phyloP scores from a whole-genome alignment of 2,329 filamentous ascomycete genomes.

The Samsoniella hepiali region DNA sequence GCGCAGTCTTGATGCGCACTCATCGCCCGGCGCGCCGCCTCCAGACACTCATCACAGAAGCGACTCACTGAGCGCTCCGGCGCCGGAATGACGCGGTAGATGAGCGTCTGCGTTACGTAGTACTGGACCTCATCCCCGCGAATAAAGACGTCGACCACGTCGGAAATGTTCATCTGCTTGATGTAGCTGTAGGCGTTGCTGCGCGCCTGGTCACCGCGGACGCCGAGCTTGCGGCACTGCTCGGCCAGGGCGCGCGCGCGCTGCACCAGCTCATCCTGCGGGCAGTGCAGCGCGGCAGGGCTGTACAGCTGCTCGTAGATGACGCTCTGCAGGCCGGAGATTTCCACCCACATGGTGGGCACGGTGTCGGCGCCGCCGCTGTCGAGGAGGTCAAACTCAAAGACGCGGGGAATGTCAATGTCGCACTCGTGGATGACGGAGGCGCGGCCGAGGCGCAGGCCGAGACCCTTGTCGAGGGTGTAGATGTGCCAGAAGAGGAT shows the following conservation, averaged over 20 bases:
- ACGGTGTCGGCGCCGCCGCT: slow-evolving; percentile 34
- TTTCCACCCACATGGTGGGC: slow-evolving; percentile 52
- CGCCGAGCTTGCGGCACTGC: slow-evolving; percentile 37
- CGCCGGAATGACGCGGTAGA: slow-evolving; percentile 51
- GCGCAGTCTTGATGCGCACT: slow-evolving; percentile 44
- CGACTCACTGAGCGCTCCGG: slow-evolving; percentile 40
- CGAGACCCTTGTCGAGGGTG: slow-evolving; percentile 55
- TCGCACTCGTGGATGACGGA: slow-evolving; percentile 58
- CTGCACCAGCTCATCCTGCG: slow-evolving; percentile 38
- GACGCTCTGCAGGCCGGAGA: slow-evolving; percentile 55
- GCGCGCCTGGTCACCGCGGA: slow-evolving; percentile 34
- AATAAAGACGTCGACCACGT: slow-evolving; percentile 43
- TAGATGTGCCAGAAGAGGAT: slow-evolving; percentile 53
- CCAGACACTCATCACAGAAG: slow-evolving; percentile 49
- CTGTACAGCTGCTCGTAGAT: slow-evolving; percentile 57
- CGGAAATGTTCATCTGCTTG: slow-evolving; percentile 37
- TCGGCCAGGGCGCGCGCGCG: slow-evolving; percentile 38
- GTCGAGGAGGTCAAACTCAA: slow-evolving; percentile 41
- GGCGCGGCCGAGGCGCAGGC: slow-evolving; percentile 57
- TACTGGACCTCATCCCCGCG: slow-evolving; percentile 47
- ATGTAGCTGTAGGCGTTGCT: slow-evolving; percentile 36
- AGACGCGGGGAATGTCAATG: slow-evolving; percentile 47
- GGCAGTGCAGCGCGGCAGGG: slow-evolving; percentile 41
- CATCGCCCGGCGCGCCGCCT: slow-evolving; percentile 48
- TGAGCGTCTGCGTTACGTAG: slow-evolving; percentile 47